Evolutionary conservation across 176 grass and related monocot species (phyloP), one percentile per base, ranked within the genome.

Genomic region (Tuctoria greenei): DNA sequence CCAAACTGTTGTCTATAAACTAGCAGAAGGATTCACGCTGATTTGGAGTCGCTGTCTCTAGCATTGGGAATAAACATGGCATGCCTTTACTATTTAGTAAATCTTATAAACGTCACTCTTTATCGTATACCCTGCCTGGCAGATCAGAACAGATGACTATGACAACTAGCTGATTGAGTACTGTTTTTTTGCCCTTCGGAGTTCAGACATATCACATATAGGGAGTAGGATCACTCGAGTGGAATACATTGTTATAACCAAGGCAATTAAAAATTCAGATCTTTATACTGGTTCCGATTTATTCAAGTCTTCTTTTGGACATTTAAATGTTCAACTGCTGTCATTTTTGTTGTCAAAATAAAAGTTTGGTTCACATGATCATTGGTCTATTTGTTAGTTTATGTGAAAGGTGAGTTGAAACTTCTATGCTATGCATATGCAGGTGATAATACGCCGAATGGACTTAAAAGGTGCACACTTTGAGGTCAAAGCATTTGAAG

Each of bases 401-500:
- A 36, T 75, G 13, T 64, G 56, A 44, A 36, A 47, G 71, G 5
- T 76, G 47, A 38, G 3, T 56, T 75, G 6, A 85, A 59, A 64
- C 0, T 38, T 57, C 2, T 42, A 38, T 80, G 64, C 1, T 31
- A 71, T 83, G 3, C 64, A 8, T 59, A 16, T 17, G 20, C 79
- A 92, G 90, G 90, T 92, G 64, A 96, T 96, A 88, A 87, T 96
- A 64, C 87, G 67, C 24, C 74, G 71, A 62, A 96, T 90, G 90
- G 89, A 96, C 25, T 90, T 92, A 57, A 82, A 88, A 20, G 95
- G 95, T 21, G 91, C 95, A 61, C 95, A 92, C 80, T 90, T 84
- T 70, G 91, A 94, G 56, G 92, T 99, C 43, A 95, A 88, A 89
- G 95, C 95, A 57, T 65, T 92, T 49, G 95, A 99, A 76, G 91